Evolutionary conservation across 2,329 filamentous ascomycete genomes (phyloP), one percentile per base, ranked within the genome.

Genomic region (Aplosporella prunicola): DNA sequence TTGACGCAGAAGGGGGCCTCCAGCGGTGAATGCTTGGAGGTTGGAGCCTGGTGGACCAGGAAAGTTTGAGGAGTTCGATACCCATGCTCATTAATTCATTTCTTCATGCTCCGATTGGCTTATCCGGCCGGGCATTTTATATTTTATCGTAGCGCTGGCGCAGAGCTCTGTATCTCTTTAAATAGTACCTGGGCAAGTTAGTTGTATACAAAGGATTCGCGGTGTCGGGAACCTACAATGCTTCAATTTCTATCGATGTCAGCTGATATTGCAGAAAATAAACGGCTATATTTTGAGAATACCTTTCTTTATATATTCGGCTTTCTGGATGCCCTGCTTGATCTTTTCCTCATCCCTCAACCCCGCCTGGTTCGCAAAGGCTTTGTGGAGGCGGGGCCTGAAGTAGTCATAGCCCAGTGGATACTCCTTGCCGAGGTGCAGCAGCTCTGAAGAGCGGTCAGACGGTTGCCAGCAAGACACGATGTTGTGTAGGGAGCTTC

Each of bases 231-330:
- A 72, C 84, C 75, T 71, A 95, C 84, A 96, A 58, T 13, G 87
- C 81, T 64, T 95, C 88, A 43, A 96, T 85, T 59, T 95, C 89
- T 91, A 32, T 9, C 20, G 30, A 39, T 25, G n/a, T 46, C 22
- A 46, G 36, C 26, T 30, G 35, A 43, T 16, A 9, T 7, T 16
- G 10, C 10, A 23, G 39, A 20, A n/a, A 41, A 13, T 27, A 27
- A 40, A 32, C 9, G n/a, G 37, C 24, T 47, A 35, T 34, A 35
- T 9, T 13, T 18, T 30, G 14, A 6, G 29, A 27, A 40, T 53
- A 86, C 86, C 86, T 71, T 93, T 95, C 62, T 85, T 93, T 4
- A 96, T 86, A 60, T 82, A 95, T 47, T 93, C 76, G 1, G 87
- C 89, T 43, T 80, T 71, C 26, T 74, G 70, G 39, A 98, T 85